Conservation (phyloP, 352 stramenopile species). For the Phytophthora pistaciae region DNA sequence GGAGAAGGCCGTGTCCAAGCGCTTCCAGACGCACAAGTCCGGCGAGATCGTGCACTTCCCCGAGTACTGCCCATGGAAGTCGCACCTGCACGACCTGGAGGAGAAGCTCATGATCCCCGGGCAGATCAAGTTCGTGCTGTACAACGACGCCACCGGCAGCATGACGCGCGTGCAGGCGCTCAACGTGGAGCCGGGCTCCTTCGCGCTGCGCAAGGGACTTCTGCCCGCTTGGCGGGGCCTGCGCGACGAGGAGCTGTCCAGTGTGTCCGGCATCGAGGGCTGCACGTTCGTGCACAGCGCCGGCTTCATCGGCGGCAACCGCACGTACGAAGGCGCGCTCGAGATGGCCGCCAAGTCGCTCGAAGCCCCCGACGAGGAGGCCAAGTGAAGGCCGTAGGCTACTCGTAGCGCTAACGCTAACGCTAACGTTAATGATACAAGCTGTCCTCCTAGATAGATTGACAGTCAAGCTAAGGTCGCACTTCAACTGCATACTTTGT, state of each 20-base stretch:
- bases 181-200: constrained; percentile 93
- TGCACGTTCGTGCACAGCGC: constrained; percentile 98
- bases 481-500: neutral
- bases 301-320: constrained; percentile 99
- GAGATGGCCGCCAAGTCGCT: constrained; percentile 93
- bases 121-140: constrained; percentile 98
- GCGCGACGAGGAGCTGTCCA: constrained; percentile 93
- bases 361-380: constrained; percentile 33
- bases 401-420: constrained; percentile 5
- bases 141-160: constrained; percentile 92
- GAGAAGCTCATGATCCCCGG: constrained; percentile 86
- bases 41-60: constrained; percentile 95
- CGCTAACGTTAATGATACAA: neutral
- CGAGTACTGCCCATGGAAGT: constrained; percentile 96
- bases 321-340: constrained; percentile 95
- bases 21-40: constrained; percentile 91
- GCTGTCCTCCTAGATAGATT: neutral
- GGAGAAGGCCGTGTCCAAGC: constrained; percentile 87
- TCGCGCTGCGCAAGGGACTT: constrained; percentile 94
- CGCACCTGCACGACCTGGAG: constrained; percentile 97
- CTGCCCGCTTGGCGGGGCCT: constrained; percentile 95
- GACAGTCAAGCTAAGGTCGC: neutral
- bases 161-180: constrained; percentile 98
- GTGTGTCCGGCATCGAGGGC: constrained; percentile 91
- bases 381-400: constrained; percentile 16